A percentile compares a stretch with the other conserved stretches of the same genome.
phyloP scores from a whole-genome alignment of 345 rosid genomes.

The Gossypium bickii region DNA sequence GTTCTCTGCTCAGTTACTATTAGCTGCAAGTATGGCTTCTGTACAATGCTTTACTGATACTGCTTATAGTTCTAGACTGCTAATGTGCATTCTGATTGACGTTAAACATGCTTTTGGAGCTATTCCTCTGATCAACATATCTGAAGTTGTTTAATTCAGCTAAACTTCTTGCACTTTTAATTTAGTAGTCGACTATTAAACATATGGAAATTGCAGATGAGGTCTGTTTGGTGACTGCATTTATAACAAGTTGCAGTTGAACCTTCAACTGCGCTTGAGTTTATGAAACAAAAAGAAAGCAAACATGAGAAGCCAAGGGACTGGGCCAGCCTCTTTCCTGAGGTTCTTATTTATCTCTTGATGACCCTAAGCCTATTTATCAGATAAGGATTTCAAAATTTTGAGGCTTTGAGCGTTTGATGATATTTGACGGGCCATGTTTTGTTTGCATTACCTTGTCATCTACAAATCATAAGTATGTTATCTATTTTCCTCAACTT shows the following conservation, averaged over 20 bases:
- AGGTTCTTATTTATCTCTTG: neutral
- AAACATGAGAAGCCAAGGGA: neutral
- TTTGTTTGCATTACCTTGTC: no score
- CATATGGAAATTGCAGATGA: conserved; percentile 4
- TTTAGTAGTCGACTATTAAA: neutral
- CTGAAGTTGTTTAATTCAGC: neutral
- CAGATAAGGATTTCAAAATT: neutral
- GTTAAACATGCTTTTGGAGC: neutral
- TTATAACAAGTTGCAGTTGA: conserved; percentile 14
- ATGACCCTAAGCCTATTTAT: neutral
- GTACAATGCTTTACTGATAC: neutral
- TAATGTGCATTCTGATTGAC: neutral
- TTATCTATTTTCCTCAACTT: neutral
- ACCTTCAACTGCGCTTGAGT: neutral
- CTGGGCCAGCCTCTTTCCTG: neutral
- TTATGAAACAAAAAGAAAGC: conserved; percentile 11
- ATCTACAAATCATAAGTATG: no score
- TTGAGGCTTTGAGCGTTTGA: neutral
- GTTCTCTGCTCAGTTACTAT: conserved; percentile 12
- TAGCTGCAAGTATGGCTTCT: neutral
- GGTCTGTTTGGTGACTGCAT: conserved; percentile 11
- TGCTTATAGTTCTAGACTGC: neutral
- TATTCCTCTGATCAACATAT: neutral
- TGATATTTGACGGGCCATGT: neutral
- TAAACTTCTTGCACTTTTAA: neutral